Conservation (phyloP, 164 flowering plant species). For the Cinnamomum micranthum region DNA sequence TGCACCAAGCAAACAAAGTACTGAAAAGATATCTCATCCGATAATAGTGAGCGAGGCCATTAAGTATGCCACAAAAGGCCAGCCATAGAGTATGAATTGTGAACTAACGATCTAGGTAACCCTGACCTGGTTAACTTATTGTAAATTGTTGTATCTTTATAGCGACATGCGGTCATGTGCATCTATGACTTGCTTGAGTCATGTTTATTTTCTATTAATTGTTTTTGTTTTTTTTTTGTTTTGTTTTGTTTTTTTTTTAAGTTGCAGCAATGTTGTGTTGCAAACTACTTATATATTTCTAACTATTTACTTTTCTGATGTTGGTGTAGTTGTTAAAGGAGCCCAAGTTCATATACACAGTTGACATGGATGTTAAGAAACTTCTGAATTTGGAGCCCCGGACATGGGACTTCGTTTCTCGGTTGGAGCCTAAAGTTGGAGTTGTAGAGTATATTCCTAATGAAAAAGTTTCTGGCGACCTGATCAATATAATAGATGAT, state of each 20-base stretch:
- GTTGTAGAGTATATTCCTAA: conserved; percentile 52
- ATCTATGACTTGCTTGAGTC: not conserved
- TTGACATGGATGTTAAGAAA: conserved; percentile 77
- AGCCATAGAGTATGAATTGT: too few species aligned
- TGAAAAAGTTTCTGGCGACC: conserved; percentile 46
- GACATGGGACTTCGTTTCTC: conserved; percentile 69
- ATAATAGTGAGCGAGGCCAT: too few species aligned
- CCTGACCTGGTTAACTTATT: not conserved
- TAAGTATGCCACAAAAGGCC: too few species aligned
- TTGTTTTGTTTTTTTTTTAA: too few species aligned
- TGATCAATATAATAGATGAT: conserved; percentile 47
- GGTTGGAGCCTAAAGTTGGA: conserved; percentile 76
- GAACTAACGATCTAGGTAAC: too few species aligned
- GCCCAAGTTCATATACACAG: conserved; percentile 88
- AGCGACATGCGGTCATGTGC: not conserved
- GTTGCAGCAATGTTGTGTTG: not conserved
- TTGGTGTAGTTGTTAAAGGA: conserved; percentile 60
- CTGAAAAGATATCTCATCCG: too few species aligned
- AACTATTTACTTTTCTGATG: conserved; percentile 12
- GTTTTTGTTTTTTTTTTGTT: too few species aligned
- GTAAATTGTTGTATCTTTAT: not conserved
- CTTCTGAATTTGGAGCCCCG: conserved; percentile 75
- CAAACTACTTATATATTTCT: not conserved
- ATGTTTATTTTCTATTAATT: not conserved
- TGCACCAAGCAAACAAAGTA: too few species aligned